Conservation (phyloP, 2,329 filamentous ascomycete species). For the Didymosphaeria variabile region DNA sequence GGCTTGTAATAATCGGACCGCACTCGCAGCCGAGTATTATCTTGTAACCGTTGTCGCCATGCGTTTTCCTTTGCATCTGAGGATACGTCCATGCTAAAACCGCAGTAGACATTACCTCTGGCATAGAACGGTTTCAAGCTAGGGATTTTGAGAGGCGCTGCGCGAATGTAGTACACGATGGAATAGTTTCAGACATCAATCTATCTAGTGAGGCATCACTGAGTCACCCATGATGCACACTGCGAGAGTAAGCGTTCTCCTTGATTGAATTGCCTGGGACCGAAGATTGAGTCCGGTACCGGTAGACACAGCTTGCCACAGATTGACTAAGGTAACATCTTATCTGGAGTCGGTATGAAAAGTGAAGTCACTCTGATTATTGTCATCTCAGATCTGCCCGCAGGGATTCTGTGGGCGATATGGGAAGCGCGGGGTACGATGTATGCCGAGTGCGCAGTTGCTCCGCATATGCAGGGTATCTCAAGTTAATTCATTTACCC, state of each 20-base stretch:
- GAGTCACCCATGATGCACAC: neutral
- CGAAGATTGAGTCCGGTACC: neutral
- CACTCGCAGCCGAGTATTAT: neutral
- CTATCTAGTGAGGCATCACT: neutral
- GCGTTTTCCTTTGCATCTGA: neutral
- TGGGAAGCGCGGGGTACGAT: slow-evolving; percentile 40
- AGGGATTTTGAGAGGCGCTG: neutral
- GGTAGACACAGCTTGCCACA: neutral
- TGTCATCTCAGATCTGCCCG: slow-evolving; percentile 20
- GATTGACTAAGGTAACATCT: slow-evolving; percentile 14
- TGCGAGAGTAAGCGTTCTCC: neutral
- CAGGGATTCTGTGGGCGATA: slow-evolving; percentile 24
- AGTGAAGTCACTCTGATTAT: slow-evolving; percentile 9
- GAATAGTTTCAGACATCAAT: neutral
- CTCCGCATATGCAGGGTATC: slow-evolving; percentile 33
- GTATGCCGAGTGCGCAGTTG: slow-evolving; percentile 24
- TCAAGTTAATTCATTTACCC: slow-evolving; percentile 39
- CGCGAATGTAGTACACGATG: neutral
- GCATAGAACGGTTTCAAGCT: neutral
- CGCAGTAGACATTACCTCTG: neutral
- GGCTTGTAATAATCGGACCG: slow-evolving; percentile 5
- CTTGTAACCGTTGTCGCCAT: slow-evolving; percentile 6
- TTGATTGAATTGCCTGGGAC: too few relatives aligned
- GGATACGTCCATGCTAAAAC: neutral
- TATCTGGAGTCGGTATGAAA: slow-evolving; percentile 21